Evolutionary conservation across 192 early-diverging fungal species (phyloP), one percentile per base, ranked within the genome.

Genomic region (Glomus cerebriforme): DNA sequence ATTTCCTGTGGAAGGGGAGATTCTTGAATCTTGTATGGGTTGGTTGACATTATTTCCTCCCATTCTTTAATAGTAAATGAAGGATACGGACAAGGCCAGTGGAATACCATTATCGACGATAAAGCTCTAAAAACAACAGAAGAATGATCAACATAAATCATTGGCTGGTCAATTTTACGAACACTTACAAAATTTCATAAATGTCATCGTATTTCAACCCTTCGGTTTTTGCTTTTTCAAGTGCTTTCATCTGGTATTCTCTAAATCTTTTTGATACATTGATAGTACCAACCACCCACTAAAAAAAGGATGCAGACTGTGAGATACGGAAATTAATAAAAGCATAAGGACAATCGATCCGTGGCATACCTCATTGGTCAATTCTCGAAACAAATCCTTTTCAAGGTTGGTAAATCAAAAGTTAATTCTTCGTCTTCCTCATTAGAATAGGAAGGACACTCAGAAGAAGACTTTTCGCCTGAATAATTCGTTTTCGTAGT

Each of bases 71-170:
- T 80, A n/a, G 79, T 80, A 47, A 80, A 75, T 7, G 32, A 54
- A 26, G 79, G 39, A 67, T 80, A 80, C 58, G 79, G 79, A 35
- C 79, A 80, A 22, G 79, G 79, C 59, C 62, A 80, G 58, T 26
- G 75, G 39, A 80, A 39, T 32, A 80, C 79, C 47, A 80, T 80
- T 31, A 80, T 80, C 27, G 73, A 80, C 45, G 79, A 74, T 69
- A 80, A 75, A 54, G 79, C 79, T 66, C 79, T 80, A 67, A 80
- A 79, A 74, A 65, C 59, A 75, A 65, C 32, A 60, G 75, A 45
- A 73, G 59, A 59, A 68, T 78, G 49, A 29, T 73, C 31, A 43
- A 75, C 31, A 80, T 80, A 67, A 65, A 43, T 43, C 60, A 79
- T 59, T 60, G 35, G n/a, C 37, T 26, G 2, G 26, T 29, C 26